A percentile compares a stretch with the other conserved stretches of the same genome.
These are phyloP conservation scores for Solanum hybrid DNA, from an alignment of 305 asterid species.

Conservation along the genomic window DNA sequence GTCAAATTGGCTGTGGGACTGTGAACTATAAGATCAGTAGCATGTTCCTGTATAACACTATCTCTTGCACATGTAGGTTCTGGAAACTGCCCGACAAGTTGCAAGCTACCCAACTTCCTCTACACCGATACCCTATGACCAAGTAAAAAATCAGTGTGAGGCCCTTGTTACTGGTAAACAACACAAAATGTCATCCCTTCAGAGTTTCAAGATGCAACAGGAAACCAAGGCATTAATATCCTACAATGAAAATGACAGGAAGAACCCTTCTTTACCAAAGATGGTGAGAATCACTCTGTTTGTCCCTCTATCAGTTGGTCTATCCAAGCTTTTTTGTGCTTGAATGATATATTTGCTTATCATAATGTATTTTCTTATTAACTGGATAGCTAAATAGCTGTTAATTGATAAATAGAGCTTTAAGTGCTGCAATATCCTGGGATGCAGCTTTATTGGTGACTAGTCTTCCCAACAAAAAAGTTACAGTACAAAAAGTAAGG, in stretches of 20 bases:
- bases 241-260: conserved; percentile 16
- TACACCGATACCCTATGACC: conserved; percentile 39
- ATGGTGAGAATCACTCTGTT: conserved; percentile 19
- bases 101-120: conserved; percentile 39
- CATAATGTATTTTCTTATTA: not conserved
- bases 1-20: not conserved
- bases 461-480: not conserved
- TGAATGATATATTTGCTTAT: not conserved
- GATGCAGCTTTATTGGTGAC: not conserved
- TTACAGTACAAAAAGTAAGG: not conserved
- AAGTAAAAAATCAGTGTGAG: conserved; percentile 41
- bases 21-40: not conserved
- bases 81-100: conserved; percentile 45
- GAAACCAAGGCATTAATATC: conserved; percentile 20
- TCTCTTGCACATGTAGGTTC: conserved; percentile 21
- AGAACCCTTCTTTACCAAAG: conserved; percentile 5
- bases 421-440: not conserved
- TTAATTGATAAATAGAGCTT: not conserved
- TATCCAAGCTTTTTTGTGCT: not conserved
- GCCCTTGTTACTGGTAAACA: conserved; percentile 46
- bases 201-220: conserved; percentile 40
- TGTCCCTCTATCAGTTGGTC: not conserved
- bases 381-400: not conserved
- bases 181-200: conserved; percentile 37
- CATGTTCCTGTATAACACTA: not conserved